Conservation (phyloP, 2,329 filamentous ascomycete species). For the Microcyclospora pomicola region DNA sequence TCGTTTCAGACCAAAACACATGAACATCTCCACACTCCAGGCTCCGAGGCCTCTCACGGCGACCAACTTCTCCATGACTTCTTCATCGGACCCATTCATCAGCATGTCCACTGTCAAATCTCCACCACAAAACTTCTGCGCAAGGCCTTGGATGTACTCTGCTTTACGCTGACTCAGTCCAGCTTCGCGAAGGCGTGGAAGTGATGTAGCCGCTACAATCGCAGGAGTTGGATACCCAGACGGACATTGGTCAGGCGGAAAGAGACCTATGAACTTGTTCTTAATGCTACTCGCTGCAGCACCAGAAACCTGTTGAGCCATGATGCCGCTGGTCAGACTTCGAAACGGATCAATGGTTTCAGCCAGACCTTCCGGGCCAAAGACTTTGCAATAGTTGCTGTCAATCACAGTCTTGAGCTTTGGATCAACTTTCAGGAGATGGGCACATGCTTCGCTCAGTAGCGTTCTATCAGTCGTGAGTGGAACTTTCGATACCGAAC, state of each 20-base stretch:
- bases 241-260: constrained; percentile 28
- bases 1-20: constrained; percentile 84
- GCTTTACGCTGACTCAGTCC: constrained; percentile 90
- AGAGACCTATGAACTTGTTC: constrained; percentile 65
- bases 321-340: constrained; percentile 71
- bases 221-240: constrained; percentile 59
- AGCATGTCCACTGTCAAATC: constrained; percentile 66
- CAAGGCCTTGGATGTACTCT: constrained; percentile 80
- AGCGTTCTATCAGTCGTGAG: constrained; percentile 45
- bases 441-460: constrained; percentile 59
- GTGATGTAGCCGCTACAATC: constrained; percentile 49
- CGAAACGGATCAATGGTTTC: constrained; percentile 83
- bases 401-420: constrained; percentile 60
- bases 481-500: constrained; percentile 22
- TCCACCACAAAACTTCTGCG: constrained; percentile 62
- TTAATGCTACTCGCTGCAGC: constrained; percentile 85
- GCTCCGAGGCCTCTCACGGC: constrained; percentile 74
- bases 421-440: constrained; percentile 60
- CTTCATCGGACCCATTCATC: constrained; percentile 66
- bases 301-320: constrained; percentile 90
- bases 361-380: constrained; percentile 67
- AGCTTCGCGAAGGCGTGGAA: constrained; percentile 62
- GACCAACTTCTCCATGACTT: constrained; percentile 67
- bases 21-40: constrained; percentile 98
- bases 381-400: constrained; percentile 61